A percentile compares a stretch with the other conserved stretches of the same genome.
phyloP scores from a whole-genome alignment of 108 stramenopile genomes.

The Cyclostephanos invisitatus region DNA sequence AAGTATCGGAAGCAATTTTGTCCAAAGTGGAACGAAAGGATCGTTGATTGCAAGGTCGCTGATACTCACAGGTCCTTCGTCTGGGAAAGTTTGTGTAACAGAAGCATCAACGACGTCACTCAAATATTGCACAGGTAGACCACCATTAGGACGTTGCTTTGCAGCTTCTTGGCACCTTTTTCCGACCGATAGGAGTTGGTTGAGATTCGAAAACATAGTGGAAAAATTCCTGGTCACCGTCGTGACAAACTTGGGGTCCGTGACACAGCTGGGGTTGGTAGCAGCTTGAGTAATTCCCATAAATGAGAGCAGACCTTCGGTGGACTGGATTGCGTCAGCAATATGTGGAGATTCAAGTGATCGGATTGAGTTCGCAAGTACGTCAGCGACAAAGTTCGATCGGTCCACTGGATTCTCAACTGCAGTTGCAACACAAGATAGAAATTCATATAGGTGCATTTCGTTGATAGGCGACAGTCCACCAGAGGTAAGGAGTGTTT shows the following conservation, averaged over 20 bases:
- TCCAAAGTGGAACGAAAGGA: conserved; percentile 88
- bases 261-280: conserved; percentile 62
- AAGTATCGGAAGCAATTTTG: conserved; percentile 72
- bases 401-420: conserved; percentile 76
- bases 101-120: conserved; percentile 33
- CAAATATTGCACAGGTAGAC: conserved; percentile 53
- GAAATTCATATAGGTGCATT: conserved; percentile 89
- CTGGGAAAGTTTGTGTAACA: conserved; percentile 57
- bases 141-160: conserved; percentile 62
- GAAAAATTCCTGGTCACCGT: conserved; percentile 55
- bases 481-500: conserved; percentile 59
- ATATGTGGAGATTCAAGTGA: conserved; percentile 56
- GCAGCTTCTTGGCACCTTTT: conserved; percentile 88
- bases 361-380: conserved; percentile 70
- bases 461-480: conserved; percentile 73
- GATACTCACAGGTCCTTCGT: conserved; percentile 84
- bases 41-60: conserved; percentile 79
- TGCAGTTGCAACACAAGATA: conserved; percentile 82
- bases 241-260: conserved; percentile 69
- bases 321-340: conserved; percentile 58
- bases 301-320: conserved; percentile 58
- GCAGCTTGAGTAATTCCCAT: conserved; percentile 70
- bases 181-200: conserved; percentile 85
- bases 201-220: conserved; percentile 74
- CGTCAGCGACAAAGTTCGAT: conserved; percentile 77